Evolutionary conservation across 2,329 filamentous ascomycete species (phyloP).

Genomic region (Aureobasidium sp.): DNA sequence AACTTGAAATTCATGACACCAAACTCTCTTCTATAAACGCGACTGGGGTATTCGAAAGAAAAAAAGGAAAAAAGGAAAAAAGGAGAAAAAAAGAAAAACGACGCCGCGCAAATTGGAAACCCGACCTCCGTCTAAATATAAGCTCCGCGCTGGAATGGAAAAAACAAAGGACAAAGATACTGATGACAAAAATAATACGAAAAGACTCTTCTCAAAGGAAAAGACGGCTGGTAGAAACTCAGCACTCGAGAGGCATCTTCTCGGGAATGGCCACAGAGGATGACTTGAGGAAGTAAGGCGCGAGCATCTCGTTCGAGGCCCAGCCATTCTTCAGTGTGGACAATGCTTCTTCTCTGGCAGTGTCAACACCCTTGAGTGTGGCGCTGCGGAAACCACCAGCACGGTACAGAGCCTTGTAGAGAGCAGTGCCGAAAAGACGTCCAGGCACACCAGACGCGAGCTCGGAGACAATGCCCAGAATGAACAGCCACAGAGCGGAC

Average conservation of each 20-base stretch:
- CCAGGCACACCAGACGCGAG: slow-evolving; percentile 15
- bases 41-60: neutral
- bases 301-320: slow-evolving; percentile 14
- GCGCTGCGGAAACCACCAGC: slow-evolving; percentile 6
- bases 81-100: neutral
- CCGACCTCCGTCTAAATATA: neutral
- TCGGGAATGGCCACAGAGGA: neutral
- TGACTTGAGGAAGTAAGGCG: slow-evolving; percentile 12
- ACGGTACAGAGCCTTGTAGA: slow-evolving; percentile 13
- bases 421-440: slow-evolving; percentile 13
- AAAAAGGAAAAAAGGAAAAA: neutral
- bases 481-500: slow-evolving; percentile 10
- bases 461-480: slow-evolving; percentile 15
- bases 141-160: neutral
- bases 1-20: neutral
- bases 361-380: slow-evolving; percentile 11
- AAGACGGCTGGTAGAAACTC: neutral
- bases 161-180: neutral
- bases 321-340: slow-evolving; percentile 7
- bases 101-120: neutral
- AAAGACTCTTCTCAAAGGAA: neutral
- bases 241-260: slow-evolving; percentile 7
- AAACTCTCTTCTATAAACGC: slow-evolving; percentile 1
- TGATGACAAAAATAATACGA: neutral
- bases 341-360: slow-evolving; percentile 13